These are phyloP conservation scores for Mucor sp. DNA, from an alignment of 371 early-diverging fungal species.

Conservation along the genomic window DNA sequence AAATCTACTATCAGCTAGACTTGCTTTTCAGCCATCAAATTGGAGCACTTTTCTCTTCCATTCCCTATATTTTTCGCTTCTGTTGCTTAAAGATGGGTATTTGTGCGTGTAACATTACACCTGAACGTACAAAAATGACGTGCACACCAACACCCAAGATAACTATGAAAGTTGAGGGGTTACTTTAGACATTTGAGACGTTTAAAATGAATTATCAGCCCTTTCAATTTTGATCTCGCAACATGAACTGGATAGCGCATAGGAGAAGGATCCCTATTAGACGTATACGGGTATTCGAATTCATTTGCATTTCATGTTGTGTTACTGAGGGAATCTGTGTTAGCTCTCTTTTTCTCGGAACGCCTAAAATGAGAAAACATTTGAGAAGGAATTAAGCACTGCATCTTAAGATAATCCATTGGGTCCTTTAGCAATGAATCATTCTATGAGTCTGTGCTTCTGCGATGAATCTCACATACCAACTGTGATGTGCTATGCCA, in stretches of 20 bases:
- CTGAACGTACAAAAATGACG: not conserved
- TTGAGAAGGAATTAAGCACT: not conserved
- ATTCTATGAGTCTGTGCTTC: not conserved
- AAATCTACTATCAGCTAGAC: not conserved
- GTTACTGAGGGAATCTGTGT: not conserved
- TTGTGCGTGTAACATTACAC: not conserved
- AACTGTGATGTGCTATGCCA: not conserved
- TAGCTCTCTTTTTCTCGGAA: not conserved
- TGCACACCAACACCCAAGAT: not conserved
- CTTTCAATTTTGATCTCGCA: not conserved
- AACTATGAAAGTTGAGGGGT: not conserved
- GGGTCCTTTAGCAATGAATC: not conserved
- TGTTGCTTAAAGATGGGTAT: not conserved
- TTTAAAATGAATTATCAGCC: not conserved
- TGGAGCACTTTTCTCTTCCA: not conserved
- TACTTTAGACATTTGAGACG: not conserved
- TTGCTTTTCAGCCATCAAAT: not conserved
- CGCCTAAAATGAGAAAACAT: not conserved
- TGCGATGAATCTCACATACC: too few relatives aligned
- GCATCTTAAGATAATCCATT: not conserved
- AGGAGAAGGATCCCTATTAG: not conserved
- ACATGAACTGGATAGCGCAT: not conserved
- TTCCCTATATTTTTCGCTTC: not conserved
- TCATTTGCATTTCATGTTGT: not conserved
- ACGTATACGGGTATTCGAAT: not conserved